Evolutionary conservation across 2,329 filamentous ascomycete genomes (phyloP).

Genomic region (Colletotrichum limetticola): DNA sequence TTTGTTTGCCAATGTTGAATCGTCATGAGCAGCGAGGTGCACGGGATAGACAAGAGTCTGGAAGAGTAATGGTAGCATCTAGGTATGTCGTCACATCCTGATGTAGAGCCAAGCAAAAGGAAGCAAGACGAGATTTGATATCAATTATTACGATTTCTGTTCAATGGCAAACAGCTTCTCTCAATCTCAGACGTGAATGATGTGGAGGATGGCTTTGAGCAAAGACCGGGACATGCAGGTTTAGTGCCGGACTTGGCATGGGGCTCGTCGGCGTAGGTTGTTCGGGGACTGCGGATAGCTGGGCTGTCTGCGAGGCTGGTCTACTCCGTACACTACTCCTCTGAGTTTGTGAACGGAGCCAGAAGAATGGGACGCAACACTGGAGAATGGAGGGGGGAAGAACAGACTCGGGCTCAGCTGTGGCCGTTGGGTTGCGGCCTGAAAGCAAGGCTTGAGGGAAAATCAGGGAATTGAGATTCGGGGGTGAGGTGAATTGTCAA

Average conservation of each 20-base stretch:
- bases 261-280: not conserved
- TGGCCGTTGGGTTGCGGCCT: not conserved
- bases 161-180: not conserved
- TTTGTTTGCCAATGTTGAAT: conserved; percentile 82
- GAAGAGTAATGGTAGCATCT: not conserved
- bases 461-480: conserved; percentile 3
- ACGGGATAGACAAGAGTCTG: not conserved
- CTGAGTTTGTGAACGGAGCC: not conserved
- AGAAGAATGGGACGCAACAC: not conserved
- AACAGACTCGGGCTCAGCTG: not conserved
- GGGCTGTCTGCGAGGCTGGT: not conserved
- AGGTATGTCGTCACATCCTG: not conserved
- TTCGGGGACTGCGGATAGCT: not conserved
- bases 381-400: not conserved
- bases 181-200: not conserved
- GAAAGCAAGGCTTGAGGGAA: conserved; percentile 10
- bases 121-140: conserved; percentile 16
- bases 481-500: not conserved
- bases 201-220: not conserved
- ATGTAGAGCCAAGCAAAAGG: not conserved
- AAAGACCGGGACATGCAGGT: not conserved
- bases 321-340: too few species aligned
- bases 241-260: conserved; percentile 2
- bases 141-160: conserved; percentile 13
- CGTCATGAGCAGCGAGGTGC: conserved; percentile 35